These are phyloP conservation scores for Bipolaris cookei DNA, from an alignment of 2,329 filamentous ascomycete genomes.

Conservation along the genomic window DNA sequence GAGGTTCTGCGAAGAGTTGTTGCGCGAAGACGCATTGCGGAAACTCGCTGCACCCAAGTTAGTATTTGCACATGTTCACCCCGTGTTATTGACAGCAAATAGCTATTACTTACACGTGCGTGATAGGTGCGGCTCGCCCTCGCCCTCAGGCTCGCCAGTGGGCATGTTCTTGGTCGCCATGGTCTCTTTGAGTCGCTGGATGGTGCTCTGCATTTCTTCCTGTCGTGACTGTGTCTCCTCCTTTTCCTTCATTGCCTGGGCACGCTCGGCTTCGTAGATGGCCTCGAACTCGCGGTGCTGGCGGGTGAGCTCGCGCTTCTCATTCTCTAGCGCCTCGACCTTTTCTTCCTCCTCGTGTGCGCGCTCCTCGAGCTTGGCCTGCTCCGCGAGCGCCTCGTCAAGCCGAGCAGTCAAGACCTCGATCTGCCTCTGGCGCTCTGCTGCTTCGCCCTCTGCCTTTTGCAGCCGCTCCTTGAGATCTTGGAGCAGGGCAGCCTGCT, in stretches of 20 bases:
- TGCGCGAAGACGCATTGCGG: conserved; percentile 53
- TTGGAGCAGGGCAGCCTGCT: conserved; percentile 78
- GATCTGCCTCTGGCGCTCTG: conserved; percentile 82
- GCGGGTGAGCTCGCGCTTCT: conserved; percentile 81
- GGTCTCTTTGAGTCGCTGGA: conserved; percentile 89
- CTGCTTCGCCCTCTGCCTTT: conserved; percentile 77
- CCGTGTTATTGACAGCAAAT: neutral
- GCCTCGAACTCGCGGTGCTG: conserved; percentile 90
- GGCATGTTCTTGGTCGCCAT: conserved; percentile 74
- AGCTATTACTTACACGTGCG: conserved; percentile 58
- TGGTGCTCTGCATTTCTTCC: conserved; percentile 87
- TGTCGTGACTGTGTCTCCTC: conserved; percentile 84
- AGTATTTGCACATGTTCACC: conserved; percentile 19
- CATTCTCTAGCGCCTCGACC: conserved; percentile 79
- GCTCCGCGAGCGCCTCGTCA: conserved; percentile 83
- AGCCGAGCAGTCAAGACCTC: conserved; percentile 84
- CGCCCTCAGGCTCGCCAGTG: conserved; percentile 53
- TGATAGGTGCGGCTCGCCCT: conserved; percentile 56
- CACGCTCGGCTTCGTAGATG: conserved; percentile 89
- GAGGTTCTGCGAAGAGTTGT: conserved; percentile 66
- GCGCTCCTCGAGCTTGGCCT: conserved; percentile 84
- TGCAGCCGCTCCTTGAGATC: conserved; percentile 83
- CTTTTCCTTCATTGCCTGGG: conserved; percentile 87
- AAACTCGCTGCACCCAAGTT: conserved; percentile 47
- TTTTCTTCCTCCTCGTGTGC: conserved; percentile 86